Evolutionary conservation across 2,329 filamentous ascomycete genomes (phyloP), one percentile per base, ranked within the genome.

Genomic region (Thelonectria discophora): DNA sequence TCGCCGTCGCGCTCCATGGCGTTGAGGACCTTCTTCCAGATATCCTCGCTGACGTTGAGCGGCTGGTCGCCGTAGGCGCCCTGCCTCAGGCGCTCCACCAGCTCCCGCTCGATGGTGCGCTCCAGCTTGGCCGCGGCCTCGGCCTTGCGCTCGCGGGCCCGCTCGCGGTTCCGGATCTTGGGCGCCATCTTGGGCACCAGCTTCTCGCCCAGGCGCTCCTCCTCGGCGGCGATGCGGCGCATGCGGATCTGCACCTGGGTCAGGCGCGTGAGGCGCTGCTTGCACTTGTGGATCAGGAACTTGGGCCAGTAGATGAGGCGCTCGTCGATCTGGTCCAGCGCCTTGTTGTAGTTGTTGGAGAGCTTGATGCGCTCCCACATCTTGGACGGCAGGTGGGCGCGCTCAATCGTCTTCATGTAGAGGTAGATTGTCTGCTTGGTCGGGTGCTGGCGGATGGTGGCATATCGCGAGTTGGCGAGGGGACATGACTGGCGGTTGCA

Each of bases 11-110:
- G 86, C 84, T 99, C 95, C 78, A 99, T 84, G 3, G 93, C 93
- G 64, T 89, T 88, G 70, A 99, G 87, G 8, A 99, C 95, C 85
- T 94, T 97, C 86, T 96, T 96, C 95, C 95, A 99, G 64, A 99
- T 93, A 13, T 87, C 85, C 77, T 97, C 93, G 77, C 96, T 95
- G 53, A 97, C 94, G 75, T 99, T 99, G 67, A 99, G 83, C 43
- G 95, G 95, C 75, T 92, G 88, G 72, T 98, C 94, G 56, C 95
- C 95, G 78, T 99, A 98, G 3, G 94, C 94, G 47, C 95, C 95
- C 74, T 93, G 94, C 67, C 94, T 86, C 77, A 99, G 80, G 70
- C 95, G 85, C 79, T 98, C 93, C 70, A 99, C 90, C 68, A 99
- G 84, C 79, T 98, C 94, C 57, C 95, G 85, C 84, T 99, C 95